These are phyloP conservation scores for Spiraea crenata DNA, from an alignment of 331 rosid genomes.

Conservation along the genomic window DNA sequence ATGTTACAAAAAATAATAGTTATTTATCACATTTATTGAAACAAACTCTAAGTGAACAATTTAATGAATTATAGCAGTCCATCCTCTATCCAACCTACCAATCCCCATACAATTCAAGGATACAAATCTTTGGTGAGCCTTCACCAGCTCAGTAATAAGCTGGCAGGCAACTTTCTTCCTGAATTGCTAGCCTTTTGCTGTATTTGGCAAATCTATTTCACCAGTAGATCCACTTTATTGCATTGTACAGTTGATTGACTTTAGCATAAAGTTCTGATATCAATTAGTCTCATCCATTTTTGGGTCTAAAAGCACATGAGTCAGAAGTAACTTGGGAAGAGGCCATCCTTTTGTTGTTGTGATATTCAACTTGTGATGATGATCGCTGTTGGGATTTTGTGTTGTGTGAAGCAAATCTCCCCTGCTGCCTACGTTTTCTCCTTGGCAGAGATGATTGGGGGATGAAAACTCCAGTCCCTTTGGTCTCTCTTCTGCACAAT, in stretches of 20 bases:
- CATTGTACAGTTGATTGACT: background rate
- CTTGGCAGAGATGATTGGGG: constrained; percentile 75
- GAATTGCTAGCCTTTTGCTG: constrained; percentile 25
- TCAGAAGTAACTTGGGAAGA: constrained; percentile 53
- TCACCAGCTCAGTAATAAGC: too few relatives aligned
- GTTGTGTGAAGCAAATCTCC: constrained; percentile 46
- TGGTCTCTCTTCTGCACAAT: constrained; percentile 63
- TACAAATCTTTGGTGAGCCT: constrained; percentile 44
- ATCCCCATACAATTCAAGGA: constrained; percentile 30
- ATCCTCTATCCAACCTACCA: constrained; percentile 35
- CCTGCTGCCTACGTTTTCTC: constrained; percentile 65
- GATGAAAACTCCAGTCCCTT: constrained; percentile 95
- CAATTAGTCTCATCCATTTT: constrained; percentile 32
- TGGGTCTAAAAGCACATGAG: constrained; percentile 41
- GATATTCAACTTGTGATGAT: constrained; percentile 32
- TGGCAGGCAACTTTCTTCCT: too few relatives aligned
- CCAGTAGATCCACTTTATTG: constrained; percentile 28
- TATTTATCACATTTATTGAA: background rate
- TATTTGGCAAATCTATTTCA: constrained; percentile 20
- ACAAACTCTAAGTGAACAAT: constrained; percentile 10
- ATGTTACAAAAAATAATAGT: too few relatives aligned
- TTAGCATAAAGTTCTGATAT: constrained; percentile 21
- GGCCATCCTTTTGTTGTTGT: constrained; percentile 38
- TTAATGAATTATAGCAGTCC: constrained; percentile 35
- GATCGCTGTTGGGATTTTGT: constrained; percentile 42